Percentiles rank a stretch among this genome's conserved stretches.
These are phyloP conservation scores for Penicillium roqueforti DNA, from an alignment of 495 filamentous ascomycete genomes.

Conservation along the genomic window DNA sequence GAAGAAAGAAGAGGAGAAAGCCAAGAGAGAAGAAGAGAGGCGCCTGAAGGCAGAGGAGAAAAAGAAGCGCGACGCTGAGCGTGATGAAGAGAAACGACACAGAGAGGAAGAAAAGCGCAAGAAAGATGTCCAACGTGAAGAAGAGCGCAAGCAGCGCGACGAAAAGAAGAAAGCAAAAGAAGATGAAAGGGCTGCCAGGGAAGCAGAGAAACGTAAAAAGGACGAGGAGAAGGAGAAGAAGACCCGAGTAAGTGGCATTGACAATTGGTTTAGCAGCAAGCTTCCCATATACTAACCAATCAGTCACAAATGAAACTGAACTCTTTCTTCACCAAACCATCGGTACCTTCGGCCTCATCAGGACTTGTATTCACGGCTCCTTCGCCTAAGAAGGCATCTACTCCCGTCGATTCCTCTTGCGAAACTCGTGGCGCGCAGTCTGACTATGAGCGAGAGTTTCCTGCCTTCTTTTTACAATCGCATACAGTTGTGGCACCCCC, in stretches of 20 bases:
- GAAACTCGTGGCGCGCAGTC: constrained; percentile 28
- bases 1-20: constrained; percentile 41
- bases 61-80: constrained; percentile 37
- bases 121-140: constrained; percentile 18
- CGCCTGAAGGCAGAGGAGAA: constrained; percentile 38
- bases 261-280: background rate
- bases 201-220: constrained; percentile 55
- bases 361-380: constrained; percentile 10
- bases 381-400: constrained; percentile 20
- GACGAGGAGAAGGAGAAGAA: constrained; percentile 66
- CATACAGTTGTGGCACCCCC: constrained; percentile 58
- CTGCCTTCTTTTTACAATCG: constrained; percentile 70
- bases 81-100: constrained; percentile 44
- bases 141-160: constrained; percentile 35
- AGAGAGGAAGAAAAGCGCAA: constrained; percentile 46
- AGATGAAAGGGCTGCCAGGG: constrained; percentile 55
- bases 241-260: constrained; percentile 48
- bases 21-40: constrained; percentile 45
- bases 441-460: constrained; percentile 69
- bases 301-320: constrained; percentile 58
- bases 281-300: constrained; percentile 9
- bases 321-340: constrained; percentile 57
- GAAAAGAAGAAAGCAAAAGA: constrained; percentile 58
- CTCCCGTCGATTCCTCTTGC: constrained; percentile 13
- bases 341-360: constrained; percentile 21